phyloP scores from a whole-genome alignment of 1,139 yeast genomes.

The Saccharomycopsis crataegensis region DNA sequence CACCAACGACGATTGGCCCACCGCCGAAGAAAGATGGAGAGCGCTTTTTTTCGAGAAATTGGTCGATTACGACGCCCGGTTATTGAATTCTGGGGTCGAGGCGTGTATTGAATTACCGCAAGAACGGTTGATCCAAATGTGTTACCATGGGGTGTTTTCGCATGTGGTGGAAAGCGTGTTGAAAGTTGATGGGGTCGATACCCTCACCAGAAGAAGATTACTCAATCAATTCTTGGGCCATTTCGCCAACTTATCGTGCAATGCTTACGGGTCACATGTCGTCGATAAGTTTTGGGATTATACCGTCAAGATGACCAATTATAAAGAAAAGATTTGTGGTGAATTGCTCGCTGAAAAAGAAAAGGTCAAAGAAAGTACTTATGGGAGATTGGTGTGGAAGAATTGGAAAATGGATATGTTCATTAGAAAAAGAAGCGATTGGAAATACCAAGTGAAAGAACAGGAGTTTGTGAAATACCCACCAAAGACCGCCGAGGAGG shows the following conservation, averaged over 20 bases:
- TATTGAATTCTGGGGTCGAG: constrained; percentile 51
- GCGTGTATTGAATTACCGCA: constrained; percentile 53
- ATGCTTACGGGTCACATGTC: constrained; percentile 88
- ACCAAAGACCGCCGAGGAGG: constrained; percentile 21
- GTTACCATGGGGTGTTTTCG: constrained; percentile 81
- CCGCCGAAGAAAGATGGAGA: constrained; percentile 81
- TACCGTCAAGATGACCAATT: constrained; percentile 68
- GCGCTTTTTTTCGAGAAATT: constrained; percentile 66
- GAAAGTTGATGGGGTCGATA: constrained; percentile 41
- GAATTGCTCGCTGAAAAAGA: constrained; percentile 56
- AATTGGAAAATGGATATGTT: constrained; percentile 86
- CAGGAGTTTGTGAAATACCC: constrained; percentile 52
- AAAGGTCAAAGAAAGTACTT: constrained; percentile 71
- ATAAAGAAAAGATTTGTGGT: constrained; percentile 79
- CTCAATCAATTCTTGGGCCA: constrained; percentile 55
- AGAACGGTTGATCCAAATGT: constrained; percentile 59
- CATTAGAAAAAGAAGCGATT: constrained; percentile 66
- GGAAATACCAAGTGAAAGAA: constrained; percentile 70
- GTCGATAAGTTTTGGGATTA: constrained; percentile 81
- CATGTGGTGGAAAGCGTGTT: constrained; percentile 70
- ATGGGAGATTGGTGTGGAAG: constrained; percentile 91
- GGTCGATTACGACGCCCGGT: constrained; percentile 55
- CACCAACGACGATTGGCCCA: constrained; percentile 84
- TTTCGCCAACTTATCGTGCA: constrained; percentile 60
- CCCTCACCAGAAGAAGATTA: constrained; percentile 57